phyloP scores from a whole-genome alignment of 169 alveolate species.

The Cystoisospora suis region DNA sequence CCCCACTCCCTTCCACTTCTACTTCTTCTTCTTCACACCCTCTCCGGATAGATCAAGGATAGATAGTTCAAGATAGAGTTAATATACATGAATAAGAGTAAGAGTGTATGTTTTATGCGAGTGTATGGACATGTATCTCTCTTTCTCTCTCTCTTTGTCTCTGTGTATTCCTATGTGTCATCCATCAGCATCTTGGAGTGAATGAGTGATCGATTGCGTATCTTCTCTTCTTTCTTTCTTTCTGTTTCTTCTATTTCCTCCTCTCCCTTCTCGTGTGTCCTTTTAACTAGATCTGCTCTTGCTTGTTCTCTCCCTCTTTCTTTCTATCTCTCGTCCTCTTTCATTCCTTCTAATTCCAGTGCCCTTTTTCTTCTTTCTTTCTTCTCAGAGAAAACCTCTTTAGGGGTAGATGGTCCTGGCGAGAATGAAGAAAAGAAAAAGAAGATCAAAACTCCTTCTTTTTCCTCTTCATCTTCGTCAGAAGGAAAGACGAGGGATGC shows the following conservation, averaged over 20 bases:
- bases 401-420: too few species aligned
- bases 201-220: background rate
- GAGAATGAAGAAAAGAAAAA: too few species aligned
- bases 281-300: background rate
- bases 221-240: background rate
- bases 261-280: background rate
- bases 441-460: too few species aligned
- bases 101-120: background rate
- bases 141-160: background rate
- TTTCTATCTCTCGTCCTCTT: background rate
- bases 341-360: too few species aligned
- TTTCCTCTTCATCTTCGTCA: background rate
- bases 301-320: background rate
- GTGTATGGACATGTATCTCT: background rate
- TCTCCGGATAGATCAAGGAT: too few species aligned
- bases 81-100: background rate
- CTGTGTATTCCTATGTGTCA: background rate
- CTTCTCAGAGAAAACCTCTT: too few species aligned
- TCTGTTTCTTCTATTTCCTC: background rate
- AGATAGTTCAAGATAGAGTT: background rate
- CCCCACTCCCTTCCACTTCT: too few species aligned
- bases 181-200: background rate
- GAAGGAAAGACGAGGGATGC: background rate
- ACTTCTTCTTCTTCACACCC: too few species aligned
- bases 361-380: too few species aligned